These are phyloP conservation scores for Jaenimonas drosophilae DNA, from an alignment of 208 protist genomes.

Conservation along the genomic window DNA sequence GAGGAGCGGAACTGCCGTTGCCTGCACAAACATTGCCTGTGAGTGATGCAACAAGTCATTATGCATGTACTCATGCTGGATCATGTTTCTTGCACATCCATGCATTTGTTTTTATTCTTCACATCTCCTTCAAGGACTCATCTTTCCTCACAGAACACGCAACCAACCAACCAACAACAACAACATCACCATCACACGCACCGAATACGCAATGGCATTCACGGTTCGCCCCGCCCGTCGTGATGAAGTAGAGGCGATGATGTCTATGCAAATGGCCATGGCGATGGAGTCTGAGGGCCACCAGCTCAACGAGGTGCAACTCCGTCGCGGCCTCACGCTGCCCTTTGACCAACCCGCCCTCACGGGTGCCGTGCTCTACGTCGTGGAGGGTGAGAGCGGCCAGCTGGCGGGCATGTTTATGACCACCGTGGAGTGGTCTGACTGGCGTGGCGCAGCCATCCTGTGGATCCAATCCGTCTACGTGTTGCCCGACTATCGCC, in stretches of 20 bases:
- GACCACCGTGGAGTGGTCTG: constrained; percentile 64
- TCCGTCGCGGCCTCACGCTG: constrained; percentile 25
- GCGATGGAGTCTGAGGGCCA: constrained; percentile 46
- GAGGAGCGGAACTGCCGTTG: no score
- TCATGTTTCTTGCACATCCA: no score
- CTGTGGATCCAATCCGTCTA: constrained; percentile 68
- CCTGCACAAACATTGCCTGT: no score
- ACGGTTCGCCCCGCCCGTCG: constrained; percentile 9
- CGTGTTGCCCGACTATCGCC: constrained; percentile 24
- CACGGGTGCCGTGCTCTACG: constrained; percentile 22
- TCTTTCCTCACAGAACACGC: no score
- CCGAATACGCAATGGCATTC: no score
- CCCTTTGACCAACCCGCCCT: constrained; percentile 26
- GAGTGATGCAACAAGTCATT: no score
- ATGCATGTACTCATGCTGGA: no score
- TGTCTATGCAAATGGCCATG: constrained; percentile 39
- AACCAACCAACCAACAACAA: no score
- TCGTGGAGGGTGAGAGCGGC: constrained; percentile 15
- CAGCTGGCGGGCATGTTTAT: constrained; percentile 46
- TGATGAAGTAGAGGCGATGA: constrained; percentile 34
- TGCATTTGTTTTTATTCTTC: no score
- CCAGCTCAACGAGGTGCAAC: constrained; percentile 20
- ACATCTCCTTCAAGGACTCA: no score
- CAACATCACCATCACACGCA: no score
- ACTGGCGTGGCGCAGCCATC: constrained; percentile 45